Evolutionary conservation across 768 basidiomycete genomes (phyloP), one percentile per base, ranked within the genome.

Genomic region (Boletus huronensis): DNA sequence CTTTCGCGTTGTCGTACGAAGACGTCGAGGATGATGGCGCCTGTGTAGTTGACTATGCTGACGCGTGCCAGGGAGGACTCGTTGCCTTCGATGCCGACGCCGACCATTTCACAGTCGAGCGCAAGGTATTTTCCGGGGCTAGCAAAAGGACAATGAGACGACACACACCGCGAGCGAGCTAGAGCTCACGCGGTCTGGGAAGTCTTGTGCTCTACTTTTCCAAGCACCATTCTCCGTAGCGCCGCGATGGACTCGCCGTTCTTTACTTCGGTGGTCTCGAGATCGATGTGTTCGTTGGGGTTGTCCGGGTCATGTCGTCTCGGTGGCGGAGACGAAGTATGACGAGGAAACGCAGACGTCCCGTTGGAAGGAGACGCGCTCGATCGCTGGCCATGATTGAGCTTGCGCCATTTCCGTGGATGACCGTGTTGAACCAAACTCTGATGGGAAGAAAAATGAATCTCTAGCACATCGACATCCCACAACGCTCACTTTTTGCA

Each of bases 1-100:
- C 81, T 79, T 68, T 98, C 94, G 47, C 85, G 79, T 65, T 92
- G 94, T 48, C 80, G 76, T 32, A 99, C 96, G 60, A 91, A 94
- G 46, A 80, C 87, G 63, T 98, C 95, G 58, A 97, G 68, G 38
- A 87, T 74, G 23, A 90, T 76, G 1, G 79, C 83, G 0, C 96
- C 96, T 57, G 91, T 76, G 66, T 84, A 96, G 70, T 98, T 96
- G 52, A 98, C 93, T 35, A 98, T 67, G 47, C 48, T 55, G 28
- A 60, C 58, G 3, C 58, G 48, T 16, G 52, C 52, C 2, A 59
- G 38, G n/a, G 58, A 59, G 25, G 48, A 60, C 17, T 59, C 58
- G 23, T 32, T 26, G 0, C 58, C 58, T 29, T 60, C 48, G 19
- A 55, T 50, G 35, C 58, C 58, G 8, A 55, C 53, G 0, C 58